Evolutionary conservation across 495 filamentous ascomycete species (phyloP), one percentile per base, ranked within the genome.

Genomic region (Penicillium argentinense): DNA sequence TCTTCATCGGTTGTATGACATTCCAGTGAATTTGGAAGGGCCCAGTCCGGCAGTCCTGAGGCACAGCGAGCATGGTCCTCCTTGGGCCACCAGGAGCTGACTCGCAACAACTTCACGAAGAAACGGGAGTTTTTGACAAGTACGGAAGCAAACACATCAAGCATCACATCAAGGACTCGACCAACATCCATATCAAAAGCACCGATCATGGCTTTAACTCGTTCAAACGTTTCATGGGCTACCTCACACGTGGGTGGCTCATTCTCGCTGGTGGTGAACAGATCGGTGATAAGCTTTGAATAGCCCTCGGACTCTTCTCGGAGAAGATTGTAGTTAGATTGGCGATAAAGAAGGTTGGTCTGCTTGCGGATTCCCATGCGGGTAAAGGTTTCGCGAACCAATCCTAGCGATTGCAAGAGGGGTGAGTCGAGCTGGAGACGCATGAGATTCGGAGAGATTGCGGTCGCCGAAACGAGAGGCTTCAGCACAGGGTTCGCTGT

Each of bases 261-360:
- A 50, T 75, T 82, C 47, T 75, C 76, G 54, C 81, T 86, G 0
- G 87, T 89, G 5, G 87, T 90, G 58, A 92, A 95, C 23, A 93
- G 83, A 61, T 96, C 90, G 0, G 89, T 93, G 8, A 91, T 72
- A 14, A 96, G 76, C 66, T 96, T 96, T 12, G 79, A 85, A 58
- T 91, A 99, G 23, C 95, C 95, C 66, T 99, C 95, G 0, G 89
- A 87, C 66, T 99, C 95, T 73, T 99, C 95, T 23, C 95, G 81
- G 13, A 99, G 73, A 2, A 99, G 73, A 57, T 99, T 99, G 72
- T 96, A 96, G 60, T 95, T 97, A 1, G 90, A 88, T 62, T 97
- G 95, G 34, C 90, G 86, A 58, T 99, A 99, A 2, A 97, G 80
- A 13, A 92, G 68, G 56, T 93, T 90, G 6, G 95, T 99, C 42